These are phyloP conservation scores for Malassezia obtusa DNA, from an alignment of 1,284 basidiomycete species.

Conservation along the genomic window DNA sequence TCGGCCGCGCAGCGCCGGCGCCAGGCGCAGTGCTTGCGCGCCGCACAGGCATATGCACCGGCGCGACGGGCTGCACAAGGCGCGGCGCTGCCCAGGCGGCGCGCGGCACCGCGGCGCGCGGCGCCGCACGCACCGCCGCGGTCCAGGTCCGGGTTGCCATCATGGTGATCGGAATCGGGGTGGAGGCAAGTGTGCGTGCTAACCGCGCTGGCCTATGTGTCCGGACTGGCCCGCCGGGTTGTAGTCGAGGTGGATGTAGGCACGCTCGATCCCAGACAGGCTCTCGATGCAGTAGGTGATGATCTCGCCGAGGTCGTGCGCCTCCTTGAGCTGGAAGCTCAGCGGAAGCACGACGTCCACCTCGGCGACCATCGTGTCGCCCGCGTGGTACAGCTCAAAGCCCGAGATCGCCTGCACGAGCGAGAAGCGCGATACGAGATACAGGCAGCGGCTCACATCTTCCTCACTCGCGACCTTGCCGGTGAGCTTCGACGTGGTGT, in stretches of 20 bases:
- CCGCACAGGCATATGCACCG: background rate
- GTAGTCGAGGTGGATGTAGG: slow-evolving; percentile 42
- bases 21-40: background rate
- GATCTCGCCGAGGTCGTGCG: slow-evolving; percentile 44
- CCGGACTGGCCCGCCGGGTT: slow-evolving; percentile 37
- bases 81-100: too few relatives aligned
- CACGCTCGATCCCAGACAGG: slow-evolving; percentile 30
- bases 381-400: slow-evolving; percentile 43
- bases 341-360: slow-evolving; percentile 40
- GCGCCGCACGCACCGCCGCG: background rate
- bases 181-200: background rate
- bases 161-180: slow-evolving; percentile 1
- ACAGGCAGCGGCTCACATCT: slow-evolving; percentile 36
- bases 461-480: slow-evolving; percentile 31
- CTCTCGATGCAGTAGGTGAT: slow-evolving; percentile 43
- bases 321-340: slow-evolving; percentile 38
- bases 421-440: slow-evolving; percentile 41
- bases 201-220: slow-evolving; percentile 34
- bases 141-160: background rate
- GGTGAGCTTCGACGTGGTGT: slow-evolving; percentile 38
- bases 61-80: too few relatives aligned
- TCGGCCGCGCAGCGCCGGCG: background rate
- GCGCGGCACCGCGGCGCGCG: background rate
- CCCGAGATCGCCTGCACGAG: slow-evolving; percentile 37
- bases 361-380: slow-evolving; percentile 44